Base-by-base conservation (phyloP, 139 green algal genomes). In the Edaphochlamys debaryana region DNA sequence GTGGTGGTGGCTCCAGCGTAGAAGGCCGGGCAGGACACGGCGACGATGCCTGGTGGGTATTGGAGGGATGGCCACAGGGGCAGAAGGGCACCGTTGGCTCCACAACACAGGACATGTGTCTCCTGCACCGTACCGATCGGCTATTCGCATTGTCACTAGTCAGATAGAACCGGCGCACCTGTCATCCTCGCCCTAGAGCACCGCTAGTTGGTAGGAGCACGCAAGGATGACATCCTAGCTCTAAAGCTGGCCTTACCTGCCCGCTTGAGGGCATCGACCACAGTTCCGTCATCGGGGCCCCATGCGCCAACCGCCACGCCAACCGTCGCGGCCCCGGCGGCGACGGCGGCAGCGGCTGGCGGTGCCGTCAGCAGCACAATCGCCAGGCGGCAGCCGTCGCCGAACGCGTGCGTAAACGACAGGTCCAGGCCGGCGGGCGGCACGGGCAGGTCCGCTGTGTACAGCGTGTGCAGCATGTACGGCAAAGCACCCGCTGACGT, bases 221-320 rank as follows among this genome's bases (percentile, higher is more conserved):
- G n/a, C n/a, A n/a, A n/a, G n/a, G n/a, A n/a, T n/a, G n/a, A n/a
- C n/a, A n/a, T n/a, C n/a, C n/a, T n/a, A n/a, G n/a, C n/a, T n/a
- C n/a, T n/a, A n/a, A n/a, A n/a, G n/a, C n/a, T n/a, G n/a, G n/a
- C n/a, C 75, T 62, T 60, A 81, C 75, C 75, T 15, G 58, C 75
- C 23, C 41, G 17, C n/a, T 32, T 40, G 27, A 81, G 75, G n/a
- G 60, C 29, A 30, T 81, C 75, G 30, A 72, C 60, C 58, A 60
- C 45, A 63, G 32, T 34, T 13, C 20, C 4, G 36, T 75, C 77
- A 1, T 23, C 63, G 2, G 63, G 3, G 32, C 37, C 45, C 45
- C 63, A 83, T 4, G 45, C 40, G 30, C 77, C 77, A 45, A 74
- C 77, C 63, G 36, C 64, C 77, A 83, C 15, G 2, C 75, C 75